Evolutionary conservation across 108 stramenopile genomes (phyloP), one percentile per base, ranked within the genome.

Genomic region (Chaetoceros muelleri): DNA sequence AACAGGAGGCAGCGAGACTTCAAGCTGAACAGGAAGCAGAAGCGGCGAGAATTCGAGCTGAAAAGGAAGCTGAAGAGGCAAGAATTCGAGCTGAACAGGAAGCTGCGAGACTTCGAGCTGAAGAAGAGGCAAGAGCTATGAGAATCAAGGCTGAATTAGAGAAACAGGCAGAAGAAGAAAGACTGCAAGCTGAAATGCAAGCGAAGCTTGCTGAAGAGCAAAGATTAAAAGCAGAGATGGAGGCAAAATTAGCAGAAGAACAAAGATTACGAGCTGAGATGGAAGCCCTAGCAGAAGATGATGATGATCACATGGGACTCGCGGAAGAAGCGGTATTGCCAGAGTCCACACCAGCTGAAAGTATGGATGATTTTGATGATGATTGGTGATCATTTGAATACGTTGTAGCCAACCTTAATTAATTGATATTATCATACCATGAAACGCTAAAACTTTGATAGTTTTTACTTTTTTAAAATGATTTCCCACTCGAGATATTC

Each of bases 361-460:
- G 30, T 29, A 55, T 48, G 51, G 75, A 81, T 57, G 86, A 88
- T 55, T 88, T 88, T 63, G 86, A 74, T 23, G 83, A 88, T 61
- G 87, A 84, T 55, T 88, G 87, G 87, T 84, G 67, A 66, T n/a
- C n/a, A 46, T 26, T 28, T 24, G 18, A 52, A 20, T n/a, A n/a
- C n/a, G n/a, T n/a, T n/a, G n/a, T n/a, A n/a, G n/a, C n/a, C n/a
- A n/a, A n/a, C n/a, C n/a, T n/a, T n/a, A n/a, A n/a, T n/a, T n/a
- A n/a, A n/a, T n/a, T n/a, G n/a, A n/a, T n/a, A n/a, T n/a, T n/a
- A n/a, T n/a, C n/a, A n/a, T n/a, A n/a, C n/a, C n/a, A n/a, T n/a
- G n/a, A n/a, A n/a, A n/a, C n/a, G n/a, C n/a, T n/a, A n/a, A n/a
- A n/a, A n/a, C n/a, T n/a, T n/a, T n/a, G n/a, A n/a, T n/a, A n/a